Conservation (phyloP, 176 grass and related monocot genomes). For the Puya raimondii region DNA sequence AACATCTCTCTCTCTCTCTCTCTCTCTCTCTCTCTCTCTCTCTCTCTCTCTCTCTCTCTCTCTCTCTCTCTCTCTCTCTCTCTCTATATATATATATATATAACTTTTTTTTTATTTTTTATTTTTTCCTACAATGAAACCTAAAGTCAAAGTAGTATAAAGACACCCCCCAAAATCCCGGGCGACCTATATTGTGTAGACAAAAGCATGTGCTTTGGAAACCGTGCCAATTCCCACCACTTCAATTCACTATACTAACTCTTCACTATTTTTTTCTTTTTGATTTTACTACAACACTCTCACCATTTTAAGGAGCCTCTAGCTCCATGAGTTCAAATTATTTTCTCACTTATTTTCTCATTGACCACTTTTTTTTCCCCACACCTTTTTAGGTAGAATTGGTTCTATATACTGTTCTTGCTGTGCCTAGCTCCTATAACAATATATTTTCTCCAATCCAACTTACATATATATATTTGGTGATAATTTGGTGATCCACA, state of each 20-base stretch:
- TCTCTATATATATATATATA: too few relatives aligned
- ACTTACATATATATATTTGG: too few relatives aligned
- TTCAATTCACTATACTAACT: slow-evolving; percentile 1
- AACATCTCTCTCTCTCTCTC: too few relatives aligned
- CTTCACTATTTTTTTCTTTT: background rate
- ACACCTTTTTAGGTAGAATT: slow-evolving; percentile 1
- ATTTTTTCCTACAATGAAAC: slow-evolving; percentile 10
- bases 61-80: background rate
- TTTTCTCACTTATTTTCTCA: background rate
- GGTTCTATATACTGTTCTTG: background rate
- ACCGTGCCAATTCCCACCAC: slow-evolving; percentile 17
- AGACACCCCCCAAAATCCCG: slow-evolving; percentile 48
- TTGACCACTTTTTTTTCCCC: background rate
- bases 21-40: slow-evolving; percentile 1
- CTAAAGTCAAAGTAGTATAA: slow-evolving; percentile 43
- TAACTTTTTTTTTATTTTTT: background rate
- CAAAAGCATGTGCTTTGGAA: slow-evolving; percentile 36
- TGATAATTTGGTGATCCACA: too few relatives aligned
- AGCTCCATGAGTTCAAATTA: background rate
- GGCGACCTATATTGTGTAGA: slow-evolving; percentile 38
- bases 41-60: background rate
- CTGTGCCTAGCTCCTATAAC: background rate
- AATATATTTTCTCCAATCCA: background rate
- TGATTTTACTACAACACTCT: background rate
- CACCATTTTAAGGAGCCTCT: background rate